phyloP scores from a whole-genome alignment of 2,329 filamentous ascomycete genomes.

The Botrytis hyacinthi region DNA sequence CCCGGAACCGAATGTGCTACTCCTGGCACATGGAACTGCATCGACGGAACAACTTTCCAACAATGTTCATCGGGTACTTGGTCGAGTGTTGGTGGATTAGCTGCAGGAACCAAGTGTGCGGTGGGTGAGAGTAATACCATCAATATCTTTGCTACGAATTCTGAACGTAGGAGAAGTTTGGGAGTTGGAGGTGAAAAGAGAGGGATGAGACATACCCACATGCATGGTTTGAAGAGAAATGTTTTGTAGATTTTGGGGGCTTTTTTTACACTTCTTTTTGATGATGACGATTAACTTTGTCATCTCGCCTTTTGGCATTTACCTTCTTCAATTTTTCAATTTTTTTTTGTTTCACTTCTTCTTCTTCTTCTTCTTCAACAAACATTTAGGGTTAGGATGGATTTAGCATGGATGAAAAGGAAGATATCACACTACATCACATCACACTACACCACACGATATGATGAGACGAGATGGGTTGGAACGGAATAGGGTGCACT shows the following conservation, averaged over 20 bases:
- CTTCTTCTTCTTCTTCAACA: not conserved
- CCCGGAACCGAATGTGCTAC: slow-evolving; percentile 46
- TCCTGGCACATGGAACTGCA: slow-evolving; percentile 52
- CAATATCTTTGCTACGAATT: slow-evolving; percentile 34
- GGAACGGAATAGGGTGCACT: not conserved
- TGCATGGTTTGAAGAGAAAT: not conserved
- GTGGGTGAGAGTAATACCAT: slow-evolving; percentile 42
- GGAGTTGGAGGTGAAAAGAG: not conserved
- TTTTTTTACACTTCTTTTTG: not conserved
- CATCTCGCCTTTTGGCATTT: not conserved
- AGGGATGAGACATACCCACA: not conserved
- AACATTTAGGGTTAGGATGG: not conserved
- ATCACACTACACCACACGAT: not conserved
- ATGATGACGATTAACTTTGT: not conserved
- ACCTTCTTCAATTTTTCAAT: not conserved
- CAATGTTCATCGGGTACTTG: slow-evolving; percentile 51
- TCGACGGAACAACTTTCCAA: slow-evolving; percentile 49
- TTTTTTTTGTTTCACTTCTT: not conserved
- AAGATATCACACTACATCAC: not conserved
- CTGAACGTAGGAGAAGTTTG: not conserved
- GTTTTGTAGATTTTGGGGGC: not conserved
- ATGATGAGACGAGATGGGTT: not conserved
- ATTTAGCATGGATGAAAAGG: not conserved
- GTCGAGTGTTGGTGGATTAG: slow-evolving; percentile 44
- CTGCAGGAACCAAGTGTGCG: slow-evolving; percentile 46